Percentiles rank a stretch among this genome's conserved stretches.
phyloP scores from a whole-genome alignment of 441 rosid genomes.

The Gossypium trilobum region DNA sequence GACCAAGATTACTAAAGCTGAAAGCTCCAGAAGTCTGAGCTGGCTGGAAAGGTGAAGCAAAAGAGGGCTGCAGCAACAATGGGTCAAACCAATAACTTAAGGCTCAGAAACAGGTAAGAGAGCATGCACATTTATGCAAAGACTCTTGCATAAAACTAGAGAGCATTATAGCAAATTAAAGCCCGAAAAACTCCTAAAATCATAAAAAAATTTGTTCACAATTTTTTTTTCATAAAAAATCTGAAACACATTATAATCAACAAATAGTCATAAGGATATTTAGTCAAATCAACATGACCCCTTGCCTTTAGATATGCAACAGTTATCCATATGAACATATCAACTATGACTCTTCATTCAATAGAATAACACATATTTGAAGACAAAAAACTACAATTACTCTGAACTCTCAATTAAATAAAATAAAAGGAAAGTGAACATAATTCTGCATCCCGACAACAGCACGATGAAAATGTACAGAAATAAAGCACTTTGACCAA shows the following conservation, averaged over 20 bases:
- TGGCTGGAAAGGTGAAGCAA: constrained; percentile 42
- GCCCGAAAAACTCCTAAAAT: not conserved
- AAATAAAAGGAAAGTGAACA: not conserved
- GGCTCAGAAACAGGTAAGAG: constrained; percentile 1
- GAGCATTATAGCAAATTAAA: not conserved
- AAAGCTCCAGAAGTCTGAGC: constrained; percentile 45
- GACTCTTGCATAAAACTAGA: not conserved
- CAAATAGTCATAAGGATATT: not conserved
- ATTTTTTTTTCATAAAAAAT: not conserved
- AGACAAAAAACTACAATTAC: not conserved
- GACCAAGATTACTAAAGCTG: constrained; percentile 48
- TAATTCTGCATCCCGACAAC: not conserved
- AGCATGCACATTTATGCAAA: not conserved
- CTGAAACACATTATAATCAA: not conserved
- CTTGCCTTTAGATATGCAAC: not conserved
- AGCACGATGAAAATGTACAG: constrained; percentile 5
- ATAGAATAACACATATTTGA: not conserved
- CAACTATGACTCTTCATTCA: constrained; percentile 1
- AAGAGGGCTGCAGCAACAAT: constrained; percentile 38
- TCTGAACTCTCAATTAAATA: not conserved
- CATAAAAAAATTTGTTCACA: not conserved
- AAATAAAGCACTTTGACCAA: not conserved
- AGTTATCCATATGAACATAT: not conserved
- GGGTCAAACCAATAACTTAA: constrained; percentile 6
- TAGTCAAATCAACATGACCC: not conserved